Evolutionary conservation across 306 rosid species (phyloP), one percentile per base, ranked within the genome.

Genomic region (Abrus pulchellus): DNA sequence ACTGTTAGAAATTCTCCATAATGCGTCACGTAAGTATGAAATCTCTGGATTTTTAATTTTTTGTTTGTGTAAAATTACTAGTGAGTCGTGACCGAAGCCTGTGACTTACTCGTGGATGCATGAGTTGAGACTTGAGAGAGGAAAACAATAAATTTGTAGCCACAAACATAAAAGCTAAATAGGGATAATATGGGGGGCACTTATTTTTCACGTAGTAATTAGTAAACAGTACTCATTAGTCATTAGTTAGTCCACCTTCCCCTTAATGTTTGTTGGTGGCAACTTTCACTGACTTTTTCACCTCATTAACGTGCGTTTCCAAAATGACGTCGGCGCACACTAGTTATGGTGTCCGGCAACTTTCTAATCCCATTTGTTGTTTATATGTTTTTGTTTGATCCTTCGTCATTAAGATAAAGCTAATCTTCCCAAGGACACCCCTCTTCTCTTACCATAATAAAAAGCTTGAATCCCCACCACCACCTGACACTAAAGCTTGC

Each of bases 371-470:
- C 5, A 30, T 80, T 77, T 84, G 74, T 68, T 77, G 75, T 80
- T 55, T 82, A 83, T 55, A 13, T 57, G 52, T 63, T 78, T 82
- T 76, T 61, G 91, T 84, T 90, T 89, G 92, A 92, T 92, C 86
- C 98, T 94, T 94, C 93, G 89, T 85, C 76, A 86, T 87, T 94
- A 94, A 94, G 98, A 87, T 90, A 94, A 88, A 82, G 14, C 90
- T 76, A 76, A 88, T 88, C 86, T 83, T 66, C 71, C 82, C 53
- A 33, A 81, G 7, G 8, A 52, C 75, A 82, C 85, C 76, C 85
- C 85, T 75, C 56, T 81, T 33, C 41, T 41, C 69, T 52, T 71
- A 52, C 86, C 73, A 28, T 27, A 50, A 33, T 29, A 69, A 44
- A 67, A 76, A 81, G 77, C 48, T 43, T 79, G 75, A 14, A 78